Base-by-base conservation (phyloP, 2,329 filamentous ascomycete genomes). In the Bipolaris victoriae region DNA sequence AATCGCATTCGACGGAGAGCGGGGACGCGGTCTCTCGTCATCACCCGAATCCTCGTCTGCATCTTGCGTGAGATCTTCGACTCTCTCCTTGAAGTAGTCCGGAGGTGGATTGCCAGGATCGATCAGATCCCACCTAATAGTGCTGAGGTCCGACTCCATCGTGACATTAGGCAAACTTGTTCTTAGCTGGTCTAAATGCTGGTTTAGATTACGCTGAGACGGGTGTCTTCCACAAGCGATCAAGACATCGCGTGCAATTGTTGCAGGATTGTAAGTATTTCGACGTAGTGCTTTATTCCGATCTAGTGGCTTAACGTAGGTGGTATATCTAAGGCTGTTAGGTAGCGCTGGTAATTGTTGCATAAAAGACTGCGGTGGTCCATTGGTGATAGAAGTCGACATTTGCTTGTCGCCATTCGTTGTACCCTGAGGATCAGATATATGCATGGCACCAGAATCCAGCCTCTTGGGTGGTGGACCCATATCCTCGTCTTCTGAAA, bases 171-270 rank as follows among this genome's bases (percentile, higher is more conserved):
- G 68, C 18, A 85, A 77, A 3, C 70, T 77, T 7, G 74, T 72
- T 36, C 76, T 78, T 7, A 85, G 68, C 33, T 77, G 66, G 53
- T 82, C 78, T 57, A 89, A 75, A 74, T 89, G 86, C 29, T 80
- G 78, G 65, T 90, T 90, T 35, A 90, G 72, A 2, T 79, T 74
- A 24, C 81, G 75, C 71, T 87, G 83, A 9, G 81, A 81, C 0
- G 87, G 86, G 68, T 89, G 86, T 55, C 83, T 82, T 15, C 85
- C 85, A 11, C 85, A 80, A 15, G 85, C 84, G 48, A 89, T 81
- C 10, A 90, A 76, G 6, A 90, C 80, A 68, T 89, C 86, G 49
- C 85, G 77, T 4, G 86, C 87, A 58, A 90, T 87, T 0, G 85
- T 89, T 43, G 81, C 79, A 1, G 83, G 80, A 65, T 89, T 81